These are phyloP conservation scores for Penicillium crustosum DNA, from an alignment of 2,329 filamentous ascomycete genomes.

Conservation along the genomic window DNA sequence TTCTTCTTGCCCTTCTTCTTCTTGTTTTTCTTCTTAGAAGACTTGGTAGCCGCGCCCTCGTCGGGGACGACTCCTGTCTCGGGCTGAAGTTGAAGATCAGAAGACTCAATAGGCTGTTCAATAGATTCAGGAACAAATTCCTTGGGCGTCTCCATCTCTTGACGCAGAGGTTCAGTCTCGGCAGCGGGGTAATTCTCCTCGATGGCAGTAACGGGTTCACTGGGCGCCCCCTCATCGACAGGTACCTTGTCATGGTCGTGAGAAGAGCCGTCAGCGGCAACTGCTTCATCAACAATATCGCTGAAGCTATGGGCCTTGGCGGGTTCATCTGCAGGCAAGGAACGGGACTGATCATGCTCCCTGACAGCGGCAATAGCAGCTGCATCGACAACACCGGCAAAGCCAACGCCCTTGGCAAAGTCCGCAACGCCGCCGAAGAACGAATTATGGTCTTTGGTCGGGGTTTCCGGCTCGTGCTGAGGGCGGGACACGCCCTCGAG, in stretches of 20 bases:
- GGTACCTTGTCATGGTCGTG: constrained; percentile 8
- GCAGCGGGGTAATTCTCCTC: constrained; percentile 9
- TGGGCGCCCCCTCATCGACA: neutral
- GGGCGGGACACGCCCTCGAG: constrained; percentile 18
- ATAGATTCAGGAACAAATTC: constrained; percentile 10
- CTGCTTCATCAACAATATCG: constrained; percentile 21
- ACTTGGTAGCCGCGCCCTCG: constrained; percentile 15
- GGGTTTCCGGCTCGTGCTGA: constrained; percentile 13
- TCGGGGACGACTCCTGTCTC: constrained; percentile 18
- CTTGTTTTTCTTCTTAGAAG: constrained; percentile 34
- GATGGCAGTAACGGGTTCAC: constrained; percentile 18
- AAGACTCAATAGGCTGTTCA: constrained; percentile 5
- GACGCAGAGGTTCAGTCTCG: neutral
- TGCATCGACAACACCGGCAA: constrained; percentile 25
- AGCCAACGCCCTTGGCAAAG: constrained; percentile 13
- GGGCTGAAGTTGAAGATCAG: neutral
- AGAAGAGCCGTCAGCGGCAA: constrained; percentile 14
- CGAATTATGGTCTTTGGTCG: constrained; percentile 11
- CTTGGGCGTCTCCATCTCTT: constrained; percentile 1
- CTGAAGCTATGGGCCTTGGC: constrained; percentile 11
- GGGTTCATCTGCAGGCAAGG: neutral
- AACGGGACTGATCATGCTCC: constrained; percentile 6
- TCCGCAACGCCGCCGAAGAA: neutral
- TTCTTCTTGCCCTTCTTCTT: constrained; percentile 40
- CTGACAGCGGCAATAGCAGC: constrained; percentile 25